Conservation (phyloP, 768 basidiomycete species). For the Plicaturopsis crispa region DNA sequence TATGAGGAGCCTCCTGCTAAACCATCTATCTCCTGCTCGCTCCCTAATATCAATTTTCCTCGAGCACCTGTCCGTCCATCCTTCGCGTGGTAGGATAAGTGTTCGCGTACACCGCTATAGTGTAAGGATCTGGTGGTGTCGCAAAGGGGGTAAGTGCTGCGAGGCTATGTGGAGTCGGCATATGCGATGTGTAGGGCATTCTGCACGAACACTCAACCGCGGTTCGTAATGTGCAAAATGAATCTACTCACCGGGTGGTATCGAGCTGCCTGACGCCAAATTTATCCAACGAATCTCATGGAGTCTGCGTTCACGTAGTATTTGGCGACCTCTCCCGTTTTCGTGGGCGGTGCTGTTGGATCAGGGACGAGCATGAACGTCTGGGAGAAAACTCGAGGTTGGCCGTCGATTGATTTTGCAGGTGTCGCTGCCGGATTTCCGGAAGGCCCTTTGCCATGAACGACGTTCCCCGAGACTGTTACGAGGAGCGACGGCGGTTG, state of each 20-base stretch:
- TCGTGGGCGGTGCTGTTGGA: slow-evolving; percentile 51
- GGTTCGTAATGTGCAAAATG: too few relatives aligned
- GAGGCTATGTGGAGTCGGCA: not conserved
- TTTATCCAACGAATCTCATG: slow-evolving; percentile 73
- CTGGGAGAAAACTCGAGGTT: slow-evolving; percentile 81
- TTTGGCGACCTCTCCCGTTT: slow-evolving; percentile 69
- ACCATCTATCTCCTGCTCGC: too few relatives aligned
- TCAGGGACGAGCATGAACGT: slow-evolving; percentile 83
- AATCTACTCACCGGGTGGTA: too few relatives aligned
- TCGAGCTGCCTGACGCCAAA: too few relatives aligned
- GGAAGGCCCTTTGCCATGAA: slow-evolving; percentile 52
- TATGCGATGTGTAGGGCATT: slow-evolving; percentile 2
- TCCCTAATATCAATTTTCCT: too few relatives aligned
- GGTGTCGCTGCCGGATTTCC: slow-evolving; percentile 50
- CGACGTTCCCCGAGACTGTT: slow-evolving; percentile 75
- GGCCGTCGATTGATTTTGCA: slow-evolving; percentile 56
- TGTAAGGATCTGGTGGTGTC: not conserved
- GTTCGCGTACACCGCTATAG: not conserved
- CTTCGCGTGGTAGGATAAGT: too few relatives aligned
- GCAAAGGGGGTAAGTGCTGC: not conserved
- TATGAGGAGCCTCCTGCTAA: too few relatives aligned
- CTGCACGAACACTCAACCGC: not conserved
- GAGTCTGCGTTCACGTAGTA: slow-evolving; percentile 79
- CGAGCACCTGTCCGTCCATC: too few relatives aligned
- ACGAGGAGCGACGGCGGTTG: slow-evolving; percentile 75